Evolutionary conservation across 1,284 basidiomycete genomes (phyloP), one percentile per base, ranked within the genome.

Genomic region (Ceratobasidium sp.): DNA sequence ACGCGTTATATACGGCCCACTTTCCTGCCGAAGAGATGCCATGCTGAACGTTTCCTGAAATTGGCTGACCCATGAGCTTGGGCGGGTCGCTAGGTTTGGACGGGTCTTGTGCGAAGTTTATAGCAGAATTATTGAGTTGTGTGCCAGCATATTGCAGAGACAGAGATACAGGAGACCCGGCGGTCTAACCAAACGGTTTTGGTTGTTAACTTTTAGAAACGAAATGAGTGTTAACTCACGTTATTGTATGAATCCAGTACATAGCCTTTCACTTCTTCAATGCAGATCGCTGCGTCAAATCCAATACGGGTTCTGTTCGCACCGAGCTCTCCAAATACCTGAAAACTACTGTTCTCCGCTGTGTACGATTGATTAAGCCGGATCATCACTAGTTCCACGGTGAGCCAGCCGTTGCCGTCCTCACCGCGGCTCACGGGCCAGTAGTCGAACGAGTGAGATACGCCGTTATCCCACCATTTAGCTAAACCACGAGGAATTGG

Each of bases 391-490:
- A 76, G 56, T n/a, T 76, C 74, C 8, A 76, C 31, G 2, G 42
- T 67, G 39, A 76, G 53, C 63, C 63, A 76, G 20, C 74, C 74
- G 37, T 76, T 76, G 10, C 65, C 63, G 39, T 76, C 74, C 35
- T 76, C 64, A 17, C 64, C 64, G 20, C 53, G 74, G 20, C 53
- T 76, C 17, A 68, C 39, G 17, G 74, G 74, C 13, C n/a, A 35
- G 13, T 61, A 74, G 42, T 63, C 33, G 37, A 74, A 74, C 71
- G 58, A 64, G 35, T 74, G 71, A 15, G 71, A 51, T 60, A 74
- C 71, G 42, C 71, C 71, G 28, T 74, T 74, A 28, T 74, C 71
- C 71, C 71, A 74, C 71, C 71, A 74, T 64, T 74, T 74, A 33
- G 71, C 71, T 74, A 39, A 4, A 54, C 13, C 11, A 15, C 35